Percentiles rank a stretch among this genome's conserved stretches.
Conservation (phyloP, 139 green algal species). For the Gonium pectorale region DNA sequence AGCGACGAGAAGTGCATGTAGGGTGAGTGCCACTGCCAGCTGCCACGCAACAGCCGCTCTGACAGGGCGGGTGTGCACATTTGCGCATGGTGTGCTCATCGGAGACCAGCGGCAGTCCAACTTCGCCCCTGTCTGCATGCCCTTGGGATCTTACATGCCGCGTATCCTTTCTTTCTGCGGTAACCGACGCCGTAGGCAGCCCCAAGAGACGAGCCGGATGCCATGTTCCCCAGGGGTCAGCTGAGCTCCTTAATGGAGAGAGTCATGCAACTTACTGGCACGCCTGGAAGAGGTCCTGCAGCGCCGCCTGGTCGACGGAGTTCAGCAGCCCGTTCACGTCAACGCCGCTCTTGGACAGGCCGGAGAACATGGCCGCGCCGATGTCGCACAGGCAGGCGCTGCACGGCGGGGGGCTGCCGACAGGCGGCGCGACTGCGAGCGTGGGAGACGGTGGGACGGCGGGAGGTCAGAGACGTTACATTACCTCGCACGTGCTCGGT, state of each 20-base stretch:
- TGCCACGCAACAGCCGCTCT: too few species aligned
- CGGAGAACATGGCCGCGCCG: not conserved
- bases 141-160: not conserved
- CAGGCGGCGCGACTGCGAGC: not conserved
- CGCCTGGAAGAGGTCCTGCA: slow-evolving; percentile 14
- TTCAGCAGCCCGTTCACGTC: not conserved
- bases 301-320: not conserved
- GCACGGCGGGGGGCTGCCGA: slow-evolving; percentile 7
- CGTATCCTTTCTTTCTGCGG: not conserved
- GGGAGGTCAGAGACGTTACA: not conserved
- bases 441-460: too few species aligned
- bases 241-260: too few species aligned
- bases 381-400: slow-evolving; percentile 36
- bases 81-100: not conserved
- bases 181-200: not conserved
- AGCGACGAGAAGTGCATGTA: too few species aligned
- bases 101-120: not conserved
- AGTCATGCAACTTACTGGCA: slow-evolving; percentile 39
- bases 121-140: not conserved
- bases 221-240: too few species aligned
- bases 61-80: too few species aligned
- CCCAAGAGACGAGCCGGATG: not conserved
- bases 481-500: not conserved
- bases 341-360: not conserved
- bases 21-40: too few species aligned